Percentiles rank a stretch among this genome's conserved stretches.
phyloP scores from a whole-genome alignment of 495 filamentous ascomycete genomes.

The Xylaria curta region DNA sequence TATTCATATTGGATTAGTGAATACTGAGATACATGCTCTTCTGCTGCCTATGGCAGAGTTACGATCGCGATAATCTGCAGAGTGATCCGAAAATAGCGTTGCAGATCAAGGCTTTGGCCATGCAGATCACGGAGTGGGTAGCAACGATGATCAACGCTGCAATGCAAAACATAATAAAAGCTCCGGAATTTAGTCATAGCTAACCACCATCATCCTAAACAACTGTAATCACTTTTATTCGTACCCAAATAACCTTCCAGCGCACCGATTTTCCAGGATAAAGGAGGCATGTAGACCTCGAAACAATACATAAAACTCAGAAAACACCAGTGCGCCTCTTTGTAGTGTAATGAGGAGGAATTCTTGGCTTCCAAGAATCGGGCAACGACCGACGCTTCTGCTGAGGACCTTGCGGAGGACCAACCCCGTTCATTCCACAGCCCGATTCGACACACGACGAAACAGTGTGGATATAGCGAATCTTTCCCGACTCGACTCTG shows the following conservation, averaged over 20 bases:
- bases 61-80: background rate
- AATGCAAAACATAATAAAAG: slow-evolving; percentile 17
- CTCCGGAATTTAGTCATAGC: background rate
- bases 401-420: slow-evolving; percentile 10
- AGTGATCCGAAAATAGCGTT: background rate
- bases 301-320: background rate
- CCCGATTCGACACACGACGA: slow-evolving; percentile 39
- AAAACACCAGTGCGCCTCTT: background rate
- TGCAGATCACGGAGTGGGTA: background rate
- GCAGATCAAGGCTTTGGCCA: slow-evolving; percentile 2
- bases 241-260: background rate
- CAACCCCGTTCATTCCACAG: slow-evolving; percentile 41
- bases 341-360: background rate
- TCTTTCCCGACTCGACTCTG: slow-evolving; percentile 46
- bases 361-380: background rate
- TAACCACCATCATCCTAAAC: background rate
- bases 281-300: background rate
- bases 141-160: background rate
- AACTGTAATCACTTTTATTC: background rate
- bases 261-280: background rate
- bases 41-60: background rate
- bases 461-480: slow-evolving; percentile 48
- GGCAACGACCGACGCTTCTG: slow-evolving; percentile 6
- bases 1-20: background rate
- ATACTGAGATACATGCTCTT: background rate